Conservation (phyloP, 2,329 filamentous ascomycete genomes). For the Ceratocystis alfenasii region DNA sequence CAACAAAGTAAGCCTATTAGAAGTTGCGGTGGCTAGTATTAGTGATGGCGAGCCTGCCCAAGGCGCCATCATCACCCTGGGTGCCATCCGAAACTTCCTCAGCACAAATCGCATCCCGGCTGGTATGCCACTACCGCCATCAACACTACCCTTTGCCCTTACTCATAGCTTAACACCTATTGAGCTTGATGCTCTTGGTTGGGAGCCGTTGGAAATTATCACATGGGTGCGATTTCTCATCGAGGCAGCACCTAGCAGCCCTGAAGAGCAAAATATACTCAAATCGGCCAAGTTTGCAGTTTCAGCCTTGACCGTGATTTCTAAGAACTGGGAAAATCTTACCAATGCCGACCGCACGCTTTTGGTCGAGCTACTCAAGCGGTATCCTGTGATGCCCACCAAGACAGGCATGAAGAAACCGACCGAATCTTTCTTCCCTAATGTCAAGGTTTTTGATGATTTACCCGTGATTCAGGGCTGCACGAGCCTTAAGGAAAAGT, state of each 20-base stretch:
- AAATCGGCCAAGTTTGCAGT: conserved; percentile 61
- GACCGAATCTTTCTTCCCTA: conserved; percentile 76
- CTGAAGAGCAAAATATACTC: conserved; percentile 57
- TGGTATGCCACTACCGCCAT: conserved; percentile 67
- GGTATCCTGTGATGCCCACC: conserved; percentile 71
- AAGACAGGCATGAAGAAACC: conserved; percentile 82
- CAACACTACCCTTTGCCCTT: conserved; percentile 74
- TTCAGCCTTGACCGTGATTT: conserved; percentile 65
- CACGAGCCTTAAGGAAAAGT: conserved; percentile 78
- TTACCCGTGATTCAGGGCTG: conserved; percentile 68
- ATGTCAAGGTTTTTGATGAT: conserved; percentile 91
- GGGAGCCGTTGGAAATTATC: conserved; percentile 72
- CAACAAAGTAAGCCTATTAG: conserved; percentile 58
- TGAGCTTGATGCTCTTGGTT: conserved; percentile 71
- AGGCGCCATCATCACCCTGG: conserved; percentile 64
- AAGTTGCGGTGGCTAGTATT: conserved; percentile 65
- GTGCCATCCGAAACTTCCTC: conserved; percentile 62
- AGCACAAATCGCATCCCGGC: conserved; percentile 67
- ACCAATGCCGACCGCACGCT: conserved; percentile 16
- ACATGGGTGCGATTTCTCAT: conserved; percentile 77
- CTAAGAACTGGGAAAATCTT: conserved; percentile 68
- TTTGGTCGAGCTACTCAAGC: conserved; percentile 42
- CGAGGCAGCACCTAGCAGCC: conserved; percentile 48
- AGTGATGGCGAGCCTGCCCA: conserved; percentile 45
- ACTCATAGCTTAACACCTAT: conserved; percentile 55